phyloP scores from a whole-genome alignment of 495 filamentous ascomycete species.

The Podospora comata region DNA sequence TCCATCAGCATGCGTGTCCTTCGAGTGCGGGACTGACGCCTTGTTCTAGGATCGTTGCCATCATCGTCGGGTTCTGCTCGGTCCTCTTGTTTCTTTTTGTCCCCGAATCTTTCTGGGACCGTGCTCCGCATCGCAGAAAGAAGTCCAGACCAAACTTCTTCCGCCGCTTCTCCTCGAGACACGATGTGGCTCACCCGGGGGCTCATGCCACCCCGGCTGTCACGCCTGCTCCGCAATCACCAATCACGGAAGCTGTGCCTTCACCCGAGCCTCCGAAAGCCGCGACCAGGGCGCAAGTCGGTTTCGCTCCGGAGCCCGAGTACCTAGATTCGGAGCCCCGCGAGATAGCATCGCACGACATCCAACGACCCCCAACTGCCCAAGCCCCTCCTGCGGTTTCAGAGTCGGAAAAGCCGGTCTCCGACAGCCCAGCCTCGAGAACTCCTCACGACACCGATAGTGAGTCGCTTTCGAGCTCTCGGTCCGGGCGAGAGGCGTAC shows the following conservation, averaged over 20 bases:
- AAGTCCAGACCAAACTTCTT: constrained; percentile 35
- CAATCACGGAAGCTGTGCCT: not conserved
- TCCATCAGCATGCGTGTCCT: not conserved
- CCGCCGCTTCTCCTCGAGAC: constrained; percentile 38
- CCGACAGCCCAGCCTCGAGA: not conserved
- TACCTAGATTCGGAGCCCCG: not conserved
- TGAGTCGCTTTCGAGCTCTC: constrained; percentile 35
- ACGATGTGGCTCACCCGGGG: constrained; percentile 7
- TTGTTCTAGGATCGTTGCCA: constrained; percentile 68
- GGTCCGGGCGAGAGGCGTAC: constrained; percentile 45
- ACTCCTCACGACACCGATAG: constrained; percentile 32
- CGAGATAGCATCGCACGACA: constrained; percentile 2
- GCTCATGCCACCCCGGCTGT: not conserved
- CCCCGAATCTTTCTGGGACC: constrained; percentile 96
- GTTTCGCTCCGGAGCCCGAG: constrained; percentile 7
- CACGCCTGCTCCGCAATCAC: not conserved
- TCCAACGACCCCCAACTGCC: not conserved
- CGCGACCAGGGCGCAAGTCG: constrained; percentile 7
- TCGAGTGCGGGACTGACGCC: not conserved
- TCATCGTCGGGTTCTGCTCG: constrained; percentile 73
- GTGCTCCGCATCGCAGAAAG: constrained; percentile 63
- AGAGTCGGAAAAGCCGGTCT: not conserved
- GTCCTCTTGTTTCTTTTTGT: constrained; percentile 82
- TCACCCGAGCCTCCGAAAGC: not conserved
- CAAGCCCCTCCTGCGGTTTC: not conserved